Evolutionary conservation across 352 stramenopile genomes (phyloP).

Genomic region (Plasmopara muralis): DNA sequence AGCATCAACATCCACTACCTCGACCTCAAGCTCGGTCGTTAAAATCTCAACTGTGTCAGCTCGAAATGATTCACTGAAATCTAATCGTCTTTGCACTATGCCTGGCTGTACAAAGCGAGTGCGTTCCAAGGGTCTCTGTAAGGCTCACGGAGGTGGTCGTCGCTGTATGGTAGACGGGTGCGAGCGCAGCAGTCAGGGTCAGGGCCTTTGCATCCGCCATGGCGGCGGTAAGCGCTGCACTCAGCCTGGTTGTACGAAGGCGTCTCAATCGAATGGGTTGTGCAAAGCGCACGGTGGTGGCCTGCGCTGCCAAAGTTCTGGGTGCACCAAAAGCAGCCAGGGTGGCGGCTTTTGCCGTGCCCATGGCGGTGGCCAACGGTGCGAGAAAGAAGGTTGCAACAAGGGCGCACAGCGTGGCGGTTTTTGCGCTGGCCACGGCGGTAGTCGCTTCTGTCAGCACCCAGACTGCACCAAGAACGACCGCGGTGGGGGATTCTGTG

Average conservation of each 20-base stretch:
- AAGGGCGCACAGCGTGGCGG: slow-evolving; percentile 75
- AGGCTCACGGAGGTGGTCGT: slow-evolving; percentile 69
- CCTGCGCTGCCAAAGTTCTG: slow-evolving; percentile 58
- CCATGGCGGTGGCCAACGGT: slow-evolving; percentile 78
- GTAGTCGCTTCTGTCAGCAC: slow-evolving; percentile 72
- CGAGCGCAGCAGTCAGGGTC: slow-evolving; percentile 71
- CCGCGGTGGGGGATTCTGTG: slow-evolving; percentile 78
- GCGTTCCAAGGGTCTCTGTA: slow-evolving; percentile 80
- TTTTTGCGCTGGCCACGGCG: slow-evolving; percentile 79
- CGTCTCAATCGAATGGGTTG: slow-evolving; percentile 74
- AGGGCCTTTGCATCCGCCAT: slow-evolving; percentile 79
- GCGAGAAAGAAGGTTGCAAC: slow-evolving; percentile 77
- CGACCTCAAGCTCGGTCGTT: neutral
- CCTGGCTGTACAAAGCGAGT: slow-evolving; percentile 79
- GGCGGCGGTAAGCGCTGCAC: slow-evolving; percentile 78
- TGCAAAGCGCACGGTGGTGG: slow-evolving; percentile 83
- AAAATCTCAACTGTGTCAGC: slow-evolving; percentile 12
- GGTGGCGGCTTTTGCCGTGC: slow-evolving; percentile 80
- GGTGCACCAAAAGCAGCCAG: slow-evolving; percentile 79
- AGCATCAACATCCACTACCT: neutral
- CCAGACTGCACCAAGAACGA: slow-evolving; percentile 87
- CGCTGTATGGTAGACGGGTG: slow-evolving; percentile 80
- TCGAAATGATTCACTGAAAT: slow-evolving; percentile 66
- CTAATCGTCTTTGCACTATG: slow-evolving; percentile 75
- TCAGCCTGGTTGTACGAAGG: slow-evolving; percentile 72